Base-by-base conservation (phyloP, 345 rosid genomes). In the Microcos paniculata region DNA sequence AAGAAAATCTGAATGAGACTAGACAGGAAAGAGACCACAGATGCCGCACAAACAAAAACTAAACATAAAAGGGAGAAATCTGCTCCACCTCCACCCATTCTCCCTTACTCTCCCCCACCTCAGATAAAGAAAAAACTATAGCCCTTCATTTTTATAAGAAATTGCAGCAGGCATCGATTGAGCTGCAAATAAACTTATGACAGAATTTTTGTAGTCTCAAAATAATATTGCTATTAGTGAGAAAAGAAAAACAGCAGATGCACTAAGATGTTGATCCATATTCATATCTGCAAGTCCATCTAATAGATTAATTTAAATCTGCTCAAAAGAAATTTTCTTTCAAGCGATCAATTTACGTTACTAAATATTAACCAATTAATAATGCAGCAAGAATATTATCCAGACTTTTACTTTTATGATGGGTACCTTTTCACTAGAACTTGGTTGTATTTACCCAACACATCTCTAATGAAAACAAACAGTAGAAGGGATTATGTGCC, bases 1-100 rank as follows among this genome's bases (percentile, higher is more conserved):
- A 75, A 57, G 55, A 10, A 76, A 45, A 76, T 31, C 26, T 28
- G 35, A 59, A 57, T 62, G 64, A 65, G 78, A 46, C 24, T 69
- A 15, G 5, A 57, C 21, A 45, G 24, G 31, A 8, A 46, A 46
- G 26, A 30, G 56, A 28, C 30, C 30, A 49, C 12, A 23, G 6
- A 66, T 46, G 53, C 21, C 19, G 14, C 62, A 77, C 62, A 66
- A 42, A 35, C 71, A 64, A 2, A n/a, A 13, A 55, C 46, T 38
- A 66, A 1, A 57, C 35, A 63, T 43, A 55, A 16, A 40, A n/a
- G 55, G 80, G 45, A 65, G 35, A 71, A 3, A 71, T 15, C 63
- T 26, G 73, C 71, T 30, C 12, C 28, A 26, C 26, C 19, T 18
- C 67, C 26, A 69, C 23, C 58, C 26, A 49, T 18, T 26, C 24